Base-by-base conservation (phyloP, 768 basidiomycete genomes). In the Russula olivacea region DNA sequence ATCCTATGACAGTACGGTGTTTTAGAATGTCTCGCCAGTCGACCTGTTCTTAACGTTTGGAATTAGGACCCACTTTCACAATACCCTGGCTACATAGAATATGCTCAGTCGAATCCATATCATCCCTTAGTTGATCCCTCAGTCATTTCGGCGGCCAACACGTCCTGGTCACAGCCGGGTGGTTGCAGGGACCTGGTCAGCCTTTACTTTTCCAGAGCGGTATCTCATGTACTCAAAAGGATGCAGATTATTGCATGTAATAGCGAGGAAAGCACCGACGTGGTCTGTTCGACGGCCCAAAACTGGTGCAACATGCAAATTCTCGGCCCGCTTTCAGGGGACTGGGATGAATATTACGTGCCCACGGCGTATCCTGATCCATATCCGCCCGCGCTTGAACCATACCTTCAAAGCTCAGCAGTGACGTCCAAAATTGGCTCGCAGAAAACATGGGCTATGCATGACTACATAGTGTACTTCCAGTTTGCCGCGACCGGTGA, bases 321-420 rank as follows among this genome's bases (percentile, higher is more conserved):
- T 59, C 38, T 51, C 55, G 0, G 0, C 0, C 48, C 61, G 14
- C 61, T 61, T 21, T 1, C 14, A 10, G 84, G 85, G 40, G 73
- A 79, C 68, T 85, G 74, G 64, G 82, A 86, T 69, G 82, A 81
- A 12, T 85, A 83, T 72, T 80, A 80, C 68, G 77, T 84, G 15
- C 79, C 71, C 19, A 68, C 77, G 15, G 50, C 49, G 45, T 71
- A 76, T 61, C 78, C 78, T 1, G 80, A 81, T 61, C 76, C 80
- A 23, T 84, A 83, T 70, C 81, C 82, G 9, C 78, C 81, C 0
- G 68, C 71, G 50, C 70, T 83, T 51, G 70, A 70, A 1, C 65
- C 61, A 3, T 76, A 71, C 63, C 69, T 76, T 11, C 65, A 48
- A 8, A 59, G 21, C 63, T 75, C 74, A 45, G 64, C 76, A 45